A percentile compares a stretch with the other conserved stretches of the same genome.
Evolutionary conservation across 164 flowering plant species (phyloP).

Genomic region (Cinnamomum chago): DNA sequence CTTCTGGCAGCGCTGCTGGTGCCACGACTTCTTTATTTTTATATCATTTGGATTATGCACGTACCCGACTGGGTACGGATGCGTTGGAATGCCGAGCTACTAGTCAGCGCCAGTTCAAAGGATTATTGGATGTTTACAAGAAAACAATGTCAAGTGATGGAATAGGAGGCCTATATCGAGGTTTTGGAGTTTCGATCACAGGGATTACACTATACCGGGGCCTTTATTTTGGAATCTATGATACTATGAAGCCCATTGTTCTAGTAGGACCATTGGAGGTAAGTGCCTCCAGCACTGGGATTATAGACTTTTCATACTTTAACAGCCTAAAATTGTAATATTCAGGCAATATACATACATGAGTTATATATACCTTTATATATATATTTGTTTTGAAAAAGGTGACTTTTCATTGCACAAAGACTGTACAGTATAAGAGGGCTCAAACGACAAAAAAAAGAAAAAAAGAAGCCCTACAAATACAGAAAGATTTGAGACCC

Average conservation of each 20-base stretch:
- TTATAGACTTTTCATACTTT: background rate
- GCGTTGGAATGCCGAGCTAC: constrained; percentile 41
- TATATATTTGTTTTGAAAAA: too few species aligned
- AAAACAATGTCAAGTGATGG: constrained; percentile 88
- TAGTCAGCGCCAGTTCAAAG: constrained; percentile 72
- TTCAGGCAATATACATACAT: too few species aligned
- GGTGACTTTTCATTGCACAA: too few species aligned
- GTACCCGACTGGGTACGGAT: constrained; percentile 89
- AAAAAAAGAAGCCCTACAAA: too few species aligned
- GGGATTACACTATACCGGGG: constrained; percentile 95
- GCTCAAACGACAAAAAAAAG: too few species aligned
- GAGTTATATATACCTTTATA: too few species aligned
- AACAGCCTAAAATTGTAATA: background rate
- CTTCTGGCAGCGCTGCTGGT: constrained; percentile 99
- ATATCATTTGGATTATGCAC: constrained; percentile 92
- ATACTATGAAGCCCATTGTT: constrained; percentile 83
- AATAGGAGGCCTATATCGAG: constrained; percentile 77
- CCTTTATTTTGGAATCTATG: constrained; percentile 93
- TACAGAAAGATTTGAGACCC: too few species aligned
- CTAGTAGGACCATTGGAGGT: constrained; percentile 90
- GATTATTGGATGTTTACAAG: constrained; percentile 75
- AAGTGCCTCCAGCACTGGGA: constrained; percentile 3
- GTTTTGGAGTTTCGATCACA: constrained; percentile 87
- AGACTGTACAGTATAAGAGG: too few species aligned
- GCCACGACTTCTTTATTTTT: constrained; percentile 84